Evolutionary conservation across 176 grass and related monocot genomes (phyloP).

Genomic region (Metroxylon sagu): DNA sequence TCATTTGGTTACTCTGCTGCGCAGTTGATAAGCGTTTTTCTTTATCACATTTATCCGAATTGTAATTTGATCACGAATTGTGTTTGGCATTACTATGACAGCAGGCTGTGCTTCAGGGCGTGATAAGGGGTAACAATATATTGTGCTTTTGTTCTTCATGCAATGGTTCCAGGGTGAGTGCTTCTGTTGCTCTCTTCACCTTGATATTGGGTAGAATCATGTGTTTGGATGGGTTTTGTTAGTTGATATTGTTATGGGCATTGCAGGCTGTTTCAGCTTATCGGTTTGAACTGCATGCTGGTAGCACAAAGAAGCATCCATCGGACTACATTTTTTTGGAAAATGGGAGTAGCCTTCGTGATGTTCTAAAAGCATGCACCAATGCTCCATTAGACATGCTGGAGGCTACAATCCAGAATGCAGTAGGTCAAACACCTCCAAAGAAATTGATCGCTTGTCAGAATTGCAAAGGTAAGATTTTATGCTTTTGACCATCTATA

Average conservation of each 20-base stretch:
- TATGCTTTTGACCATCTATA: constrained; percentile 2
- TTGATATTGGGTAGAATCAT: constrained; percentile 9
- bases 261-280: constrained; percentile 56
- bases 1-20: too few relatives aligned
- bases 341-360: constrained; percentile 59
- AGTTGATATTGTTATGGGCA: background rate
- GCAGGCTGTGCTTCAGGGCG: constrained; percentile 54
- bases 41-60: too few relatives aligned
- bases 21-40: too few relatives aligned
- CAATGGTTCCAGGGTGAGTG: constrained; percentile 56
- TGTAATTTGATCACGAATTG: constrained; percentile 8
- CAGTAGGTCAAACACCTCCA: constrained; percentile 30
- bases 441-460: constrained; percentile 33
- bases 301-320: constrained; percentile 71
- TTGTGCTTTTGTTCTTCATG: constrained; percentile 47
- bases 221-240: constrained; percentile 7
- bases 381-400: constrained; percentile 40
- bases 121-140: constrained; percentile 54
- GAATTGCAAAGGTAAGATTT: constrained; percentile 51
- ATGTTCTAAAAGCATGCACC: constrained; percentile 35
- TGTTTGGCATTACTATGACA: constrained; percentile 28
- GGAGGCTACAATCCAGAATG: constrained; percentile 40
- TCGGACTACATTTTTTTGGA: constrained; percentile 57
- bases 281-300: constrained; percentile 66
- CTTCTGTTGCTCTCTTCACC: background rate